Evolutionary conservation across 2,329 filamentous ascomycete species (phyloP), one percentile per base, ranked within the genome.

Genomic region (Plenodomus lindquistii): DNA sequence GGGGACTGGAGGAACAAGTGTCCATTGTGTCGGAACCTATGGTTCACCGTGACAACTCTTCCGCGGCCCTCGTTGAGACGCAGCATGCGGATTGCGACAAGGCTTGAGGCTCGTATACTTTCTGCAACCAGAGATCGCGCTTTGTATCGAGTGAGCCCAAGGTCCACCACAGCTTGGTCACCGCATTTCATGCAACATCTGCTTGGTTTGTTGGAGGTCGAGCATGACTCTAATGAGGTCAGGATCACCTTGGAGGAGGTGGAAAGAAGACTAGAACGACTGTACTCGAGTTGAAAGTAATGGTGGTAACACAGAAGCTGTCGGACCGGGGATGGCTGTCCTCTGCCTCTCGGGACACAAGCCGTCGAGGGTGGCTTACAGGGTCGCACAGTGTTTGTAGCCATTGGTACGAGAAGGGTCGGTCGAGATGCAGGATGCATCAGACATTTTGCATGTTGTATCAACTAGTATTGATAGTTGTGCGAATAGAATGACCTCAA

Each of bases 1-100:
- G 50, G 50, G 3, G 11, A 16, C 3, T 53, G 50, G 50, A 45
- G 42, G 15, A 50, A 50, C 27, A 50, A 47, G 21, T 54, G 50
- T 35, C 50, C 50, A 2, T n/a, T 54, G 2, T 54, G 50, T 31
- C 40, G 50, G 13, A 46, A 49, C 19, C 16, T 42, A 2, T 54
- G 46, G 46, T 50, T 41, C 18, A 13, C 40, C 9, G 15, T 15
- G 16, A 17, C 35, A 8, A 31, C 4, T 7, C 20, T 24, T 15
- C 18, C 20, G 27, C 20, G 17, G 8, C 10, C 6, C 6, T 11
- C 27, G 11, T 31, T 31, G 27, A 31, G 41, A 37, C 40, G 41
- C 17, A 48, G 49, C 31, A 10, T 11, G 7, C 31, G 44, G 9
- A 42, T 48, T 31, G 36, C 44, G 15, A 20, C 11, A 15, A 21